A percentile compares a stretch with the other conserved stretches of the same genome.
Evolutionary conservation across 192 early-diverging fungal species (phyloP).

Genomic region (Mortierella alpina): DNA sequence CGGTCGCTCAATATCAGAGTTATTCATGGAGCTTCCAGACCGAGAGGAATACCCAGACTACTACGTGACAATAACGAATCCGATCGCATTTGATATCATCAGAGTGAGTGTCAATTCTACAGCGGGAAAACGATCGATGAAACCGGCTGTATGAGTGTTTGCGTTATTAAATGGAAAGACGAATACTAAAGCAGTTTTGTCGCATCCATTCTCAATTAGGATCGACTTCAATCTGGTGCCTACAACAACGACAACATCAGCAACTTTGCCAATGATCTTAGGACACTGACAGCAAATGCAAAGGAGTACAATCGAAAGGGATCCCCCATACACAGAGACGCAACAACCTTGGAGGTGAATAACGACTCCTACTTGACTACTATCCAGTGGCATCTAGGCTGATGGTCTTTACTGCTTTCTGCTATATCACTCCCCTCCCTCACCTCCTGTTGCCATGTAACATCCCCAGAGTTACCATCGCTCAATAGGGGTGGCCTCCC

Average conservation of each 20-base stretch:
- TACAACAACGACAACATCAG: slow-evolving; percentile 30
- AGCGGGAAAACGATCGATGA: not conserved
- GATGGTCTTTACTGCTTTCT: not conserved
- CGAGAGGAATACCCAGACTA: slow-evolving; percentile 90
- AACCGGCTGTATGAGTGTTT: too few relatives aligned
- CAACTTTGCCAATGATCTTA: slow-evolving; percentile 35
- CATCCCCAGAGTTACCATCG: too few relatives aligned
- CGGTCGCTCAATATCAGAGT: slow-evolving; percentile 72
- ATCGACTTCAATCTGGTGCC: slow-evolving; percentile 27
- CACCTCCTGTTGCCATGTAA: not conserved
- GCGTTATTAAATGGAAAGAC: not conserved
- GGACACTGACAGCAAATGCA: slow-evolving; percentile 44
- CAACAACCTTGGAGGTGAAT: slow-evolving; percentile 47
- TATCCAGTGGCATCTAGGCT: too few relatives aligned
- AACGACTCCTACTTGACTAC: not conserved
- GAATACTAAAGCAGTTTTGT: not conserved
- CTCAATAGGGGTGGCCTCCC: too few relatives aligned
- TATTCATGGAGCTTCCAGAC: slow-evolving; percentile 85
- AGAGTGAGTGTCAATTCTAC: slow-evolving; percentile 15
- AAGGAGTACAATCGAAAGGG: slow-evolving; percentile 54
- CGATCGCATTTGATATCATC: slow-evolving; percentile 43
- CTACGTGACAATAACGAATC: slow-evolving; percentile 57
- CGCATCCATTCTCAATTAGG: slow-evolving; percentile 1
- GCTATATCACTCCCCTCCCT: not conserved
- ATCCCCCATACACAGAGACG: slow-evolving; percentile 52